phyloP scores from a whole-genome alignment of 2,329 filamentous ascomycete species.

The Exophiala sideris region DNA sequence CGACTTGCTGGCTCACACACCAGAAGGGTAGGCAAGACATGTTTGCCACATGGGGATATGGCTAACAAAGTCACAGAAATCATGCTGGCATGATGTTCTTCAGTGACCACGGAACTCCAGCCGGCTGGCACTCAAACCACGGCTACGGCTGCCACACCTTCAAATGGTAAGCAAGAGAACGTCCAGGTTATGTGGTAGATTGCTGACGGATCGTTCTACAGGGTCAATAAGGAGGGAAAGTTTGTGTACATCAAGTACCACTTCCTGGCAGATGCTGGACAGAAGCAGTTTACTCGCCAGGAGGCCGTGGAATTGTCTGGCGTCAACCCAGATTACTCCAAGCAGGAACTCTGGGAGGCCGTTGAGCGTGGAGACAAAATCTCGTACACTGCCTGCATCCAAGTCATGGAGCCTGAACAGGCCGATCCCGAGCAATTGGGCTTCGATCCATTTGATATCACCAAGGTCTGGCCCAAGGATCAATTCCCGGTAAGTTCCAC shows the following conservation, averaged over 20 bases:
- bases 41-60: conserved; percentile 6
- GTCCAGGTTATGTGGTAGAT: too few relatives aligned
- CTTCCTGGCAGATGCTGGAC: conserved; percentile 47
- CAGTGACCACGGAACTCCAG: conserved; percentile 49
- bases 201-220: conserved; percentile 21
- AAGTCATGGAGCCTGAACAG: conserved; percentile 47
- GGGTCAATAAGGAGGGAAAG: conserved; percentile 46
- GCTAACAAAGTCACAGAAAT: conserved; percentile 31
- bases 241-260: conserved; percentile 54
- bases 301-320: conserved; percentile 47
- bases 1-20: conserved; percentile 49
- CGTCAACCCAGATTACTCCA: conserved; percentile 51
- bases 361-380: conserved; percentile 43
- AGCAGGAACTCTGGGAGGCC: conserved; percentile 45
- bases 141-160: conserved; percentile 49
- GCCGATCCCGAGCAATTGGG: conserved; percentile 49
- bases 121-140: conserved; percentile 43
- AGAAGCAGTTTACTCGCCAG: conserved; percentile 46
- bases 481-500: conserved; percentile 44
- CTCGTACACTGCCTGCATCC: conserved; percentile 45
- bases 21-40: conserved; percentile 35
- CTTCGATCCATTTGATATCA: conserved; percentile 54
- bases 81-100: conserved; percentile 52
- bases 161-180: conserved; percentile 35
- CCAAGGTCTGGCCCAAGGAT: conserved; percentile 51